phyloP scores from a whole-genome alignment of 306 rosid species.

The Leucaena leucocephala region DNA sequence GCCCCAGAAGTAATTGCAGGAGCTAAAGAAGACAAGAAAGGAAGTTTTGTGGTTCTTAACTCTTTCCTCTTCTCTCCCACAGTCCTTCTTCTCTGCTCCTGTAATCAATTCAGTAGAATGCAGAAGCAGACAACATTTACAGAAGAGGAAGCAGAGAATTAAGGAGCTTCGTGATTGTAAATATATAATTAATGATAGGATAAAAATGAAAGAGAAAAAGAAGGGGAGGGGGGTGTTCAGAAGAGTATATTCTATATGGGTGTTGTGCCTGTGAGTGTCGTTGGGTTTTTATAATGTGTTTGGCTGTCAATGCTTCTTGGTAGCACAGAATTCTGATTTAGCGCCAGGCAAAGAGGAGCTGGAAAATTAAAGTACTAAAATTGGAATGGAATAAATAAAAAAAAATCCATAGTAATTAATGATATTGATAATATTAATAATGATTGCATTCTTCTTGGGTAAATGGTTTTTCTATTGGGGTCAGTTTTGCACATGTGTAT shows the following conservation, averaged over 20 bases:
- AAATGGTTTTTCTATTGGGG: not conserved
- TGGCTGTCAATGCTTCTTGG: not conserved
- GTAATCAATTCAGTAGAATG: conserved; percentile 30
- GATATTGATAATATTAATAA: not conserved
- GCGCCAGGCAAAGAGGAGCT: not conserved
- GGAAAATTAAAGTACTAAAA: not conserved
- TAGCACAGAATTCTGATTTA: not conserved
- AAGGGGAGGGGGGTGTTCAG: not conserved
- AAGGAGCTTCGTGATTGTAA: conserved; percentile 4
- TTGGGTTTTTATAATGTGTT: conserved; percentile 46
- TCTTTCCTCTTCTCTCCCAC: not conserved
- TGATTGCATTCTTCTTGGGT: not conserved
- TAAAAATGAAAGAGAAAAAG: not conserved
- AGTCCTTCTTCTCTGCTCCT: conserved; percentile 40
- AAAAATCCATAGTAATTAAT: not conserved
- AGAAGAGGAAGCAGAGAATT: conserved; percentile 34
- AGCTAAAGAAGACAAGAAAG: not conserved
- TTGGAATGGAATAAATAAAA: not conserved
- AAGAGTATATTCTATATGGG: conserved; percentile 29
- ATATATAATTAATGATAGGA: not conserved
- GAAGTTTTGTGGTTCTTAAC: not conserved
- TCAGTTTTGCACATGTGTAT: not conserved
- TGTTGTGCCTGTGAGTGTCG: conserved; percentile 18
- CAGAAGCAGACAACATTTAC: conserved; percentile 43
- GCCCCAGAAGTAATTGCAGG: conserved; percentile 16